A percentile compares a stretch with the other conserved stretches of the same genome.
phyloP scores from a whole-genome alignment of 352 stramenopile species.

The Achlya hypogyna region DNA sequence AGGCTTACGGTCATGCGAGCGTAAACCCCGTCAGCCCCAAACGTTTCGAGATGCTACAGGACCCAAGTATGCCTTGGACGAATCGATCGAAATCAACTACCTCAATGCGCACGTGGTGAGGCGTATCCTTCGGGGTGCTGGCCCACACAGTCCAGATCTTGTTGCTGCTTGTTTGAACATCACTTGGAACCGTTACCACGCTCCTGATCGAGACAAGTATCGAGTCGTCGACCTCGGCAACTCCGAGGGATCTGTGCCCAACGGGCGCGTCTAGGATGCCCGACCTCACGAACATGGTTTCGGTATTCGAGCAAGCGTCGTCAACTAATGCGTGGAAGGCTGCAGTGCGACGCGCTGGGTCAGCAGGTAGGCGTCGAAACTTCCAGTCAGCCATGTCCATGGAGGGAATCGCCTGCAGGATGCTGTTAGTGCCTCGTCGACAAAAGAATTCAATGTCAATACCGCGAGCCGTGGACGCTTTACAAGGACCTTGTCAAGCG shows the following conservation, averaged over 20 bases:
- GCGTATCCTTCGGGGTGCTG: not conserved
- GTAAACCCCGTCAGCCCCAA: not conserved
- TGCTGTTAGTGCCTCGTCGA: not conserved
- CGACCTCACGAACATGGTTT: constrained; percentile 7
- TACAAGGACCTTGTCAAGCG: not conserved
- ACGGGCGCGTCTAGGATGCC: not conserved
- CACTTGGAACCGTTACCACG: not conserved
- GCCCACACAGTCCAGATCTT: not conserved
- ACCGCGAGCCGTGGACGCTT: not conserved
- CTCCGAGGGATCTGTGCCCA: not conserved
- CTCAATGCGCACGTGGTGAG: not conserved
- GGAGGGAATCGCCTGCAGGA: not conserved
- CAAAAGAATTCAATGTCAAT: not conserved
- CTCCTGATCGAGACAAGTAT: not conserved
- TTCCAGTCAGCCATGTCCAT: constrained; percentile 9
- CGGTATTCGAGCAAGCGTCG: not conserved
- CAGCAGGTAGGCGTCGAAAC: constrained; percentile 2
- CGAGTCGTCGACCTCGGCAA: not conserved
- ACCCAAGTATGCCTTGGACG: not conserved
- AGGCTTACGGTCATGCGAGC: not conserved
- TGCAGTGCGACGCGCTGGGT: not conserved
- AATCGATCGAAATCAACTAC: not conserved
- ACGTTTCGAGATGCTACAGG: not conserved
- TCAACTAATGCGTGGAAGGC: constrained; percentile 5
- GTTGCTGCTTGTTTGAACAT: not conserved